phyloP scores from a whole-genome alignment of 495 filamentous ascomycete species.

The Tuber calosporum region DNA sequence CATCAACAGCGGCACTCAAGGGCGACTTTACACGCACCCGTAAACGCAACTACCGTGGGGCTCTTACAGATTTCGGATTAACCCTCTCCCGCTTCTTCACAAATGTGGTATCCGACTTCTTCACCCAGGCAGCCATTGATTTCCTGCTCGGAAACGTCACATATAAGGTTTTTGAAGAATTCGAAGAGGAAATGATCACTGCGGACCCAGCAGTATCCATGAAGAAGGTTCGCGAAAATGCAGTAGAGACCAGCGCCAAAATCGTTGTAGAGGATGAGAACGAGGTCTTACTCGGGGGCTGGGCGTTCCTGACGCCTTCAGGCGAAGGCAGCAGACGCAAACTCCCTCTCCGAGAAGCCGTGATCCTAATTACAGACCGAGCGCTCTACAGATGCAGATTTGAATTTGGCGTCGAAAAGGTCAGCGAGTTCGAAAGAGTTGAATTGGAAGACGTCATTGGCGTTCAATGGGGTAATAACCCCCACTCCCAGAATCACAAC shows the following conservation, averaged over 20 bases:
- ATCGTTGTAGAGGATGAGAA: conserved; percentile 75
- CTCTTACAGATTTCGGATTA: conserved; percentile 83
- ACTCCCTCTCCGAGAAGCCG: conserved; percentile 71
- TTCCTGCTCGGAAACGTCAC: conserved; percentile 87
- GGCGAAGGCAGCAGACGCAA: conserved; percentile 58
- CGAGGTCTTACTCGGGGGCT: conserved; percentile 78
- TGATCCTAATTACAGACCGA: conserved; percentile 74
- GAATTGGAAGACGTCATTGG: conserved; percentile 61
- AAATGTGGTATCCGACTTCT: conserved; percentile 93
- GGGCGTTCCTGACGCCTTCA: conserved; percentile 58
- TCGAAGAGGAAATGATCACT: conserved; percentile 78
- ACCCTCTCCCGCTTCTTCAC: conserved; percentile 68
- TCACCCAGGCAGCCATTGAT: conserved; percentile 88
- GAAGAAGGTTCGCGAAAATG: conserved; percentile 71
- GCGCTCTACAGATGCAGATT: conserved; percentile 83
- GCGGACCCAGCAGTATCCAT: conserved; percentile 82
- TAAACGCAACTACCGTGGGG: conserved; percentile 84
- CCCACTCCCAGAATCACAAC: not conserved
- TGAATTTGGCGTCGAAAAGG: conserved; percentile 89
- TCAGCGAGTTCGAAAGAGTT: conserved; percentile 80
- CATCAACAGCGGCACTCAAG: conserved; percentile 86
- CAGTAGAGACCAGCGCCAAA: conserved; percentile 75
- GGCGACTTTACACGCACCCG: conserved; percentile 88
- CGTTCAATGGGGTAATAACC: conserved; percentile 53
- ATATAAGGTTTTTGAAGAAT: conserved; percentile 76